These are phyloP conservation scores for Xylaria sp. DNA, from an alignment of 2,329 filamentous ascomycete species.

Conservation along the genomic window DNA sequence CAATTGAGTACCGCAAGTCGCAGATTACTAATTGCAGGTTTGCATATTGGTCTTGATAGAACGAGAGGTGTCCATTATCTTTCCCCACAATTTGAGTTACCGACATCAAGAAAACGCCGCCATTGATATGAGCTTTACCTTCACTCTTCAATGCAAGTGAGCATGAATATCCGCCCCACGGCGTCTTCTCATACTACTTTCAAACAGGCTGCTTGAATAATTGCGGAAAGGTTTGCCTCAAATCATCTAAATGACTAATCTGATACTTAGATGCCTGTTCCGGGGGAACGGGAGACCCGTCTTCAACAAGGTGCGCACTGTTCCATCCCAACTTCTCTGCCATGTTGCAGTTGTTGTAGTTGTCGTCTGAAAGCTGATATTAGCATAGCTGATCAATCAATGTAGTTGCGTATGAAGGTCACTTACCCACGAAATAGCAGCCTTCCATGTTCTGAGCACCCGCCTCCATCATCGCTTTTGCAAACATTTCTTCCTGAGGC, in stretches of 20 bases:
- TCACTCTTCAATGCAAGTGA: neutral
- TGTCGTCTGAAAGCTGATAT: conserved; percentile 15
- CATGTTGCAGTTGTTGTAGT: conserved; percentile 22
- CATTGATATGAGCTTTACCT: neutral
- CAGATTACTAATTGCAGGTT: too few relatives aligned
- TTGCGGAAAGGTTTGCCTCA: conserved; percentile 18
- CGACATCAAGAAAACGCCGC: too few relatives aligned
- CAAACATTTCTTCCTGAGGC: conserved; percentile 24
- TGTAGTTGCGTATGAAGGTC: neutral
- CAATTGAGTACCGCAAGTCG: too few relatives aligned
- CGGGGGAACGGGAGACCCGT: conserved; percentile 2
- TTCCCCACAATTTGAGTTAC: too few relatives aligned
- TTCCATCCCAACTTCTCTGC: conserved; percentile 24
- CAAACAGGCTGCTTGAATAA: conserved; percentile 12
- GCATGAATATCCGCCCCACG: neutral
- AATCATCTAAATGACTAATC: conserved; percentile 19
- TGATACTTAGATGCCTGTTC: conserved; percentile 18
- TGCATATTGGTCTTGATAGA: too few relatives aligned
- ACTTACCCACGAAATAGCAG: conserved; percentile 26
- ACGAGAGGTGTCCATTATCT: too few relatives aligned
- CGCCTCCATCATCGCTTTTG: conserved; percentile 25
- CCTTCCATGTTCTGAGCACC: conserved; percentile 22
- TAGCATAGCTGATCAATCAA: neutral
- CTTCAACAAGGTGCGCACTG: conserved; percentile 24
- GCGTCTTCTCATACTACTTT: neutral